phyloP scores from a whole-genome alignment of 345 rosid genomes.

The Eucalyptus cladocalyx region DNA sequence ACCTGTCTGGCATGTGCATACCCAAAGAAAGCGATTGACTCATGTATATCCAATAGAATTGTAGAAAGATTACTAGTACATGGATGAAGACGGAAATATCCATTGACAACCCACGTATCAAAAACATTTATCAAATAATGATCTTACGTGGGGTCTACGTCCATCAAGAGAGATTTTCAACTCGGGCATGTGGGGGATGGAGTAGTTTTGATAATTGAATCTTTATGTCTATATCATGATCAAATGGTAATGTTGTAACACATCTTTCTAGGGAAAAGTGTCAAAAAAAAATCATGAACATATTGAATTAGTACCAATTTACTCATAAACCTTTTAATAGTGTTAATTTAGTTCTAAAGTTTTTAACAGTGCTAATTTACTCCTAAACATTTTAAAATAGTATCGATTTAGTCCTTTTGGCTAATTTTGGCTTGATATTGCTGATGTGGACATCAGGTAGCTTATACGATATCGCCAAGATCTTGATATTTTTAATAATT shows the following conservation, averaged over 20 bases:
- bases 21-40: neutral
- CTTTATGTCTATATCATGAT: neutral
- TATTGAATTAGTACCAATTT: no score
- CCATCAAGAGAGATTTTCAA: neutral
- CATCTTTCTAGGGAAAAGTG: neutral
- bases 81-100: neutral
- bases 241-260: neutral
- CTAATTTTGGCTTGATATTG: no score
- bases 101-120: neutral
- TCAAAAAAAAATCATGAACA: no score
- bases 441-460: rapidly evolving
- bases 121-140: neutral
- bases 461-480: no score
- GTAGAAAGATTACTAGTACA: neutral
- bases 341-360: no score
- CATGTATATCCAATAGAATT: neutral
- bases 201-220: neutral
- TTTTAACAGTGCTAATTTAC: no score
- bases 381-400: no score
- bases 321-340: no score
- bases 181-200: neutral
- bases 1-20: neutral
- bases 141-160: neutral
- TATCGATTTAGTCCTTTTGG: rapidly evolving
- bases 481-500: no score